A percentile compares a stretch with the other conserved stretches of the same genome.
Conservation (phyloP, 2,329 filamentous ascomycete genomes). For the Talaromyces sp. region DNA sequence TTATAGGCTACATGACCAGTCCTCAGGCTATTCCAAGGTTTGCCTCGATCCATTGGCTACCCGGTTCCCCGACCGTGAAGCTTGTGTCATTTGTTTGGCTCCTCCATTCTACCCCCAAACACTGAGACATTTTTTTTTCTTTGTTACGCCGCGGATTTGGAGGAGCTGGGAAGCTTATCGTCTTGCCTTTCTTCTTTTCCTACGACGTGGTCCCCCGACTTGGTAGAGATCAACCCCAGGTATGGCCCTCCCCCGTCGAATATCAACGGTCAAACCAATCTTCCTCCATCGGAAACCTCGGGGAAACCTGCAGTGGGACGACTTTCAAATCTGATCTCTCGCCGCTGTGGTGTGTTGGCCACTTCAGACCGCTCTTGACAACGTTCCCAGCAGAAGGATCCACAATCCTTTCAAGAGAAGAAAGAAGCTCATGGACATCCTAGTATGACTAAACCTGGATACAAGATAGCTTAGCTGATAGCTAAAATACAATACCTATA, state of each 20-base stretch:
- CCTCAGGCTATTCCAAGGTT: not conserved
- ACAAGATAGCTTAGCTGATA: too few relatives aligned
- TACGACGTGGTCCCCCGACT: too few relatives aligned
- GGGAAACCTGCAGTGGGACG: conserved; percentile 7
- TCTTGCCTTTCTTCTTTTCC: too few relatives aligned
- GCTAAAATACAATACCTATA: too few relatives aligned
- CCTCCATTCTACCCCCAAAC: not conserved
- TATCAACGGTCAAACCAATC: not conserved
- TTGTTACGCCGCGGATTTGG: too few relatives aligned
- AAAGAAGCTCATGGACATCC: not conserved
- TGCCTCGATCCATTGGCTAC: not conserved
- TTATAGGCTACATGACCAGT: too few relatives aligned
- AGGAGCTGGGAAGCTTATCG: too few relatives aligned
- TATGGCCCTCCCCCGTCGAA: not conserved
- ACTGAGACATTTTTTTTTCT: not conserved
- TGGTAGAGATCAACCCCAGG: too few relatives aligned
- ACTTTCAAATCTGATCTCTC: conserved; percentile 13
- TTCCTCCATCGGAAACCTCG: conserved; percentile 4
- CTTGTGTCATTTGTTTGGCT: not conserved
- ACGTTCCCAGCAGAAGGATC: not conserved
- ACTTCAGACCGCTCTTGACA: conserved; percentile 12
- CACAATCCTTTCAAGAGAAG: not conserved
- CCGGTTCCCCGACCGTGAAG: conserved; percentile 3
- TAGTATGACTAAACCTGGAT: not conserved
- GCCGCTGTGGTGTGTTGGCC: conserved; percentile 6